Percentiles rank a stretch among this genome's conserved stretches.
Conservation (phyloP, 2,329 filamentous ascomycete genomes). For the Calonectria leucothoes region DNA sequence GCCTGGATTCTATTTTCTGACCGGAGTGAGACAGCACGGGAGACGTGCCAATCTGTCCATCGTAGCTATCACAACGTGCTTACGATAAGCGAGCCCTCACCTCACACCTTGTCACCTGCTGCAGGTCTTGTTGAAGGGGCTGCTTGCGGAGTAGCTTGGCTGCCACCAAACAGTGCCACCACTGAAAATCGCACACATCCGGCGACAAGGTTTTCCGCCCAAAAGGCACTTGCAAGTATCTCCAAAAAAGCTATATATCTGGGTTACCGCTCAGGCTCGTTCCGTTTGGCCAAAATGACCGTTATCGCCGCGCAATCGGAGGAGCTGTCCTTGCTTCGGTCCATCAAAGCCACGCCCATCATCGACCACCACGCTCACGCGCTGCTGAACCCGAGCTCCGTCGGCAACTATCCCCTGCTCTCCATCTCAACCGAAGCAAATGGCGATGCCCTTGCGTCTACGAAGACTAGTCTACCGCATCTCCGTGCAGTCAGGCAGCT, state of each 20-base stretch:
- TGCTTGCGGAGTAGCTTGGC: conserved; percentile 1
- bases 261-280: neutral
- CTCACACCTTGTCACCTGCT: neutral
- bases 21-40: neutral
- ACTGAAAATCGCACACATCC: neutral
- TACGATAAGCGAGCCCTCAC: neutral
- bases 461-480: conserved; percentile 73
- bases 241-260: neutral
- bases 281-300: conserved; percentile 25
- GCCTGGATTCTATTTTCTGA: neutral
- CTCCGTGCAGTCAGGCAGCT: conserved; percentile 78
- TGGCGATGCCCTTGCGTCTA: conserved; percentile 73
- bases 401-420: conserved; percentile 61
- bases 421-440: conserved; percentile 80
- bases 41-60: neutral
- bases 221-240: neutral
- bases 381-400: conserved; percentile 65
- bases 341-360: conserved; percentile 68
- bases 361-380: conserved; percentile 82
- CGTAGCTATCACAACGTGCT: neutral
- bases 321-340: conserved; percentile 44
- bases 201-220: conserved; percentile 3
- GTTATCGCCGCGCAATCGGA: conserved; percentile 27
- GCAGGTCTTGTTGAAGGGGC: neutral
- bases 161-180: conserved; percentile 3